Evolutionary conservation across 441 rosid genomes (phyloP), one percentile per base, ranked within the genome.

Genomic region (Metrosideros polymorpha): DNA sequence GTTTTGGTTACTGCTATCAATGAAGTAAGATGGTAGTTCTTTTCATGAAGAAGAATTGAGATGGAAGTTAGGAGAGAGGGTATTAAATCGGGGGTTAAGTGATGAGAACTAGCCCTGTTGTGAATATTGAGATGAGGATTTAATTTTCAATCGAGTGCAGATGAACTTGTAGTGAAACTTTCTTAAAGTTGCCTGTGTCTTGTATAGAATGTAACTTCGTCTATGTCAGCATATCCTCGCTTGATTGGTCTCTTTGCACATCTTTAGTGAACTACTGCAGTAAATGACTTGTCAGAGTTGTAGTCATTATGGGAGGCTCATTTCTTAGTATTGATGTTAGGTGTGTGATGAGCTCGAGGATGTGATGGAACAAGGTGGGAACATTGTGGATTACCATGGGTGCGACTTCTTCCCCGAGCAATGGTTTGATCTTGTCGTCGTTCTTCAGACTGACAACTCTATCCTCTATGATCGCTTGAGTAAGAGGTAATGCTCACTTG

Each of bases 311-410:
- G 47, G 47, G 79, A 39, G 79, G 79, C 9, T 71, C 49, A 39
- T 39, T 84, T 47, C 42, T 0, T 55, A 30, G 19, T 32, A 17
- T 56, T 76, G 59, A 29, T 42, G 29, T 2, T 66, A 98, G 98
- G 98, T 96, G 27, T 94, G 96, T 87, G 99, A 98, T 91, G 99
- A 95, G 91, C 94, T 98, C 50, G 99, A 96, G 89, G 97, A 95
- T 88, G 47, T 89, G 50, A 98, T 98, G 98, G 95, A 89, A 85
- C 92, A 89, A 93, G 98, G 99, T 19, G 99, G 99, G 18, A 93
- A 86, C 91, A 93, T 96, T 27, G 96, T 96, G 71, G 99, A 96
- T 86, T 96, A 98, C 89, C 99, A 96, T 82, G 98, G 99, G 42
- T 96, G 99, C 32, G 98, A 98, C 89, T 98, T 96, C 93, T 98